Conservation (phyloP, 148 eudicot species). For the Pouteria glomerata region DNA sequence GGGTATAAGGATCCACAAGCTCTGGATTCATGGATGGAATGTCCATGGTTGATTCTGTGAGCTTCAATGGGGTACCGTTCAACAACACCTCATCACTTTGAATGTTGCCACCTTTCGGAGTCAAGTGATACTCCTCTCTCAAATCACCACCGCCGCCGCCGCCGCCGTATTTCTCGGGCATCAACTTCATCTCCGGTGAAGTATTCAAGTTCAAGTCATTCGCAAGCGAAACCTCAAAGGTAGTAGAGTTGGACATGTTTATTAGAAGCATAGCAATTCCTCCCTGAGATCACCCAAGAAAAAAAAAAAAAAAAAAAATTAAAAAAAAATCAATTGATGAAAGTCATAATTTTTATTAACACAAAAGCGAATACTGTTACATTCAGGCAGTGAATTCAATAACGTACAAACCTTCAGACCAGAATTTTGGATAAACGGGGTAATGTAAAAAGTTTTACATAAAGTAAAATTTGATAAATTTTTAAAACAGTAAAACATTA, state of each 20-base stretch:
- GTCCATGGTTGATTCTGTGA: slow-evolving; percentile 22
- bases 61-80: slow-evolving; percentile 43
- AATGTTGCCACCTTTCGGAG: slow-evolving; percentile 47
- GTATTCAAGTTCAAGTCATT: slow-evolving; percentile 30
- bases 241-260: slow-evolving; percentile 52
- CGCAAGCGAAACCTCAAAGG: slow-evolving; percentile 24
- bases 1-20: slow-evolving; percentile 21
- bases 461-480: no score
- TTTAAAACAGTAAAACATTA: no score
- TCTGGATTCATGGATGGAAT: slow-evolving; percentile 42
- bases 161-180: neutral
- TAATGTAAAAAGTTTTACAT: no score
- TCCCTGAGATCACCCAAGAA: slow-evolving; percentile 16
- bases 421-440: no score
- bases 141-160: no score
- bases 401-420: no score
- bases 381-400: no score
- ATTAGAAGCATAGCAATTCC: slow-evolving; percentile 43
- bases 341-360: no score
- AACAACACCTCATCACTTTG: slow-evolving; percentile 42
- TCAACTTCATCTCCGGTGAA: neutral
- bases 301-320: neutral
- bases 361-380: no score
- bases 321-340: no score
- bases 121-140: slow-evolving; percentile 62